Conservation (phyloP, 2,329 filamentous ascomycete genomes). For the Colletotrichum agaves region DNA sequence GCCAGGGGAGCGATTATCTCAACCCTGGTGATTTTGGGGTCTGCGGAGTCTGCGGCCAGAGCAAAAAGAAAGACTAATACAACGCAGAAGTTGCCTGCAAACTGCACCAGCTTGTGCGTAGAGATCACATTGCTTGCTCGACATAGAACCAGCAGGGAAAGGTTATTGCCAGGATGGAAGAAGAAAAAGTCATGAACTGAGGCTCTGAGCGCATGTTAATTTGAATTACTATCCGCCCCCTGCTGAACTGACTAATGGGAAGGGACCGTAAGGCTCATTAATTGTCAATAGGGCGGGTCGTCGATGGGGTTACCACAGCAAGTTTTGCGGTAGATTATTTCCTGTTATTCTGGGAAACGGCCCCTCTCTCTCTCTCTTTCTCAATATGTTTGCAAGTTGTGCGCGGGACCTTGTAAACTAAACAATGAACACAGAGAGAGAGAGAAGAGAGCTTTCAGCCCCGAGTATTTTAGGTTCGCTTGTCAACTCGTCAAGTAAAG, state of each 20-base stretch:
- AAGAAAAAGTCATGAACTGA: conserved; percentile 1
- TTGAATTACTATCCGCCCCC: conserved; percentile 11
- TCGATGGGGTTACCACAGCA: background rate
- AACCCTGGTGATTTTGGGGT: conserved; percentile 76
- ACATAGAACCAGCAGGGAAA: background rate
- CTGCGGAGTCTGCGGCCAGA: conserved; percentile 75
- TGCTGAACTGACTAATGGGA: conserved; percentile 18
- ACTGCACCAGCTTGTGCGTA: background rate
- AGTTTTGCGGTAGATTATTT: background rate
- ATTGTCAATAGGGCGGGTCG: conserved; percentile 10
- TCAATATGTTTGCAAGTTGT: background rate
- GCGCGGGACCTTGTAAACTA: background rate
- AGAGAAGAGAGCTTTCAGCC: background rate
- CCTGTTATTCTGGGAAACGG: conserved; percentile 24
- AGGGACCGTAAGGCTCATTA: conserved; percentile 17
- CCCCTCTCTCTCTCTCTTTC: background rate
- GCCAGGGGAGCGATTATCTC: conserved; percentile 67
- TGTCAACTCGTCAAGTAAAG: conserved; percentile 30
- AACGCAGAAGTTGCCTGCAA: conserved; percentile 3
- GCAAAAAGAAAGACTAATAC: conserved; percentile 40
- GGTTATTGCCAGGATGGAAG: background rate
- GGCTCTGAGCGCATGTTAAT: conserved; percentile 21
- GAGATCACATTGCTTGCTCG: conserved; percentile 9
- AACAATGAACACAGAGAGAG: background rate
- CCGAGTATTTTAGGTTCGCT: conserved; percentile 17